Evolutionary conservation across 2,329 filamentous ascomycete species (phyloP), one percentile per base, ranked within the genome.

Genomic region (Colletotrichum salicis): DNA sequence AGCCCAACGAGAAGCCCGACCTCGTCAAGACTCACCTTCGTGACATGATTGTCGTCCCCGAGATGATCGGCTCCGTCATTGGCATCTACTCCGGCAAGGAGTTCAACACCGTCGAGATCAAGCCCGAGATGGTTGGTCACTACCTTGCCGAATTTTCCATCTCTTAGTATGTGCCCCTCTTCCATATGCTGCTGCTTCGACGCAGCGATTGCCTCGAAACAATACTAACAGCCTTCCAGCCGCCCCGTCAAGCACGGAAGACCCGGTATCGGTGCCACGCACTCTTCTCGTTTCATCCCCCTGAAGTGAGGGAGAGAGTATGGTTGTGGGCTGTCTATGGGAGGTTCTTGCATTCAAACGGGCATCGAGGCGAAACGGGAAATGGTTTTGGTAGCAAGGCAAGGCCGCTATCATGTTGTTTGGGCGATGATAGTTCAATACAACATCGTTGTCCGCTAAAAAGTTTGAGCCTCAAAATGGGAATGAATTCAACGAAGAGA

Each of bases 81-180:
- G 96, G 95, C 85, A 96, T 99, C 90, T 99, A 99, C 94, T 97
- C 94, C 79, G 96, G 96, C 85, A 99, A 99, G 93, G 95, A 98
- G 88, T 99, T 99, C 94, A 99, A 99, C 93, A 96, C 98, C 91
- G 95, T 99, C 81, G 96, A 99, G 88, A 96, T 99, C 90, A 98
- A 98, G 93, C 96, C 96, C 81, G 96, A 99, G 91, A 99, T 99
- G 96, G 96, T 99, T 87, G 96, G 96, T 86, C 96, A 98, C 91
- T 98, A 98, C 91, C 91, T 99, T 79, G 96, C 90, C 83, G 96
- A 99, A 89, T 99, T 99, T 92, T 98, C 95, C 79, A 99, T 99
- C 90, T 96, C 96, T 89, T 99, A 99, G 94, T 97, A 93, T 81
- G 94, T 94, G 77, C 64, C 35, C 33, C 31, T 22, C 24, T 33